Base-by-base conservation (phyloP, 164 flowering plant genomes). In the Nymphaea thermarum region DNA sequence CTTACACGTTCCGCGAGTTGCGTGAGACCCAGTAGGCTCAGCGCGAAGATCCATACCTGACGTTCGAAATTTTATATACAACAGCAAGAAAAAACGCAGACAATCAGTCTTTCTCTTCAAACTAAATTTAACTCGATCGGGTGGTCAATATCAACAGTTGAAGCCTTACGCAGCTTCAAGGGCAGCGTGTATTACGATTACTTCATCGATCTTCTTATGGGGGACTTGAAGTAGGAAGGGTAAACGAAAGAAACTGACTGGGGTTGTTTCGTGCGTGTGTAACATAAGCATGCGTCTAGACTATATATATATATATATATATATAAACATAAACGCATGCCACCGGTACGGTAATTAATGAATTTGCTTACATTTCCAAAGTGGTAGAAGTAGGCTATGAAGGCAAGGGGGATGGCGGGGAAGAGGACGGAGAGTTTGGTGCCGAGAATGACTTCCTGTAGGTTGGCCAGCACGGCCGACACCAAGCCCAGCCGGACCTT, bases 1-100 rank as follows among this genome's bases (percentile, higher is more conserved):
- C 98, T 91, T 72, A 94, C 73, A 15, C 99, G 85, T 76, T 94
- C 99, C 1, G 99, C 98, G 36, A 94, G 87, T 12, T 96, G 96
- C 2, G 86, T 84, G 2, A 94, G 85, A 64, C 86, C 99, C 18
- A 91, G 72, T 57, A 94, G 82, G 76, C 99, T 94, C 85, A 91
- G 71, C 25, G 72, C 92, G 62, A 94, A 94, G 10, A 94, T 72
- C 99, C 97, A 94, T 36, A 90, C 80, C 99, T 91, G 91, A 11
- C 8, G 42, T 71, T 62, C 55, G 12, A 47, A 47, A 3, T 47
- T 25, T 25, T 25, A 25, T 25, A 25, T 25, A 25, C 36, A 16
- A 55, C 60, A 55, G 60, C 12, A 8, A 8, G 16, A 61, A 8
- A 61, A 36, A 61, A 61, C 3, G 16, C 16, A 61, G 3, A 16